phyloP scores from a whole-genome alignment of 2,329 filamentous ascomycete genomes.

The Fusarium xylarioides region DNA sequence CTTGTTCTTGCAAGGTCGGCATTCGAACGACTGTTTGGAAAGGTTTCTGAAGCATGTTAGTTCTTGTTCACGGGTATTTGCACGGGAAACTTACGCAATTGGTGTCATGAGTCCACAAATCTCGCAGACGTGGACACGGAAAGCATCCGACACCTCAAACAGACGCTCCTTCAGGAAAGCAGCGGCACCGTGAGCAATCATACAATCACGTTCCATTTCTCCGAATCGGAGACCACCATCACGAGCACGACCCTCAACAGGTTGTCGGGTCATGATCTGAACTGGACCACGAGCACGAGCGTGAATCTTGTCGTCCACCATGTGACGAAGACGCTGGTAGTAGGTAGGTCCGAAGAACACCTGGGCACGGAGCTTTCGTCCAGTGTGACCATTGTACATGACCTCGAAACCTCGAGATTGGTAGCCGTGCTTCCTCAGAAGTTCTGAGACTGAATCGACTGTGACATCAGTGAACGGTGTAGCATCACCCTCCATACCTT shows the following conservation, averaged over 20 bases:
- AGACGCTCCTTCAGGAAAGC: conserved; percentile 97
- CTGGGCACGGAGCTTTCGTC: conserved; percentile 90
- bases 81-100: conserved; percentile 81
- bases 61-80: neutral
- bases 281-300: conserved; percentile 96
- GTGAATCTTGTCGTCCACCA: conserved; percentile 99
- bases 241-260: conserved; percentile 96
- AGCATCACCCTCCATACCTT: conserved; percentile 95
- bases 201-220: conserved; percentile 99
- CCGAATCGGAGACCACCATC: conserved; percentile 99
- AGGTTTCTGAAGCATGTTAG: conserved; percentile 73
- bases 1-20: conserved; percentile 98
- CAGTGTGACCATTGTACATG: conserved; percentile 99
- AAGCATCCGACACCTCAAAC: conserved; percentile 97
- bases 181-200: conserved; percentile 99
- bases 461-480: conserved; percentile 98
- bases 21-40: conserved; percentile 95
- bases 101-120: conserved; percentile 99
- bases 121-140: conserved; percentile 97
- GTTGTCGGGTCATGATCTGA: conserved; percentile 96
- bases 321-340: conserved; percentile 97
- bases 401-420: conserved; percentile 97
- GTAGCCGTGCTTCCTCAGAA: conserved; percentile 90
- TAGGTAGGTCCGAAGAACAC: conserved; percentile 98
- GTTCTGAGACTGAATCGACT: conserved; percentile 87